Percentiles rank a stretch among this genome's conserved stretches.
These are phyloP conservation scores for Amanita exitialis DNA, from an alignment of 768 basidiomycete species.

Conservation along the genomic window DNA sequence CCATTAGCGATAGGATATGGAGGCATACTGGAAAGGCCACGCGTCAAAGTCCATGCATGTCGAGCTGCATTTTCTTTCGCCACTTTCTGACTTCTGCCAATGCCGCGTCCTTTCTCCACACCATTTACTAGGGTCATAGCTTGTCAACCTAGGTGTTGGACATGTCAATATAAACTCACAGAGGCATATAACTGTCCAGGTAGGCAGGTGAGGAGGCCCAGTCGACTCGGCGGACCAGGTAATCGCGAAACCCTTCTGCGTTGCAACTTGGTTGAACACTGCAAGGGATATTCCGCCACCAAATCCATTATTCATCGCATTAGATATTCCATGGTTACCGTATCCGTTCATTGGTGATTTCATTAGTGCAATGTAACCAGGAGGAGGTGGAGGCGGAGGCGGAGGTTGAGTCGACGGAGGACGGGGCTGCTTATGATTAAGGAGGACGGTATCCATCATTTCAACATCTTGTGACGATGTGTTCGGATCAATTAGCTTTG, in stretches of 20 bases:
- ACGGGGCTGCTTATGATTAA: slow-evolving; percentile 3
- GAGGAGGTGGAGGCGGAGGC: slow-evolving; percentile 14
- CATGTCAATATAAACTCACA: slow-evolving; percentile 24
- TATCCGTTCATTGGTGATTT: no score
- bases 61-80: slow-evolving; percentile 64
- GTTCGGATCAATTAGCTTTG: slow-evolving; percentile 42
- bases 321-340: no score
- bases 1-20: background rate
- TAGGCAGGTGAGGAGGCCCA: slow-evolving; percentile 46
- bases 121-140: slow-evolving; percentile 33
- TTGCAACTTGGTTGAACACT: slow-evolving; percentile 42
- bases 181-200: slow-evolving; percentile 44
- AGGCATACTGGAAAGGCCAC: slow-evolving; percentile 1
- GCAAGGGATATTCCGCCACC: slow-evolving; percentile 27
- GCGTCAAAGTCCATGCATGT: slow-evolving; percentile 29
- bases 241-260: slow-evolving; percentile 32
- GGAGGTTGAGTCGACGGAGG: slow-evolving; percentile 12
- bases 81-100: slow-evolving; percentile 50
- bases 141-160: background rate
- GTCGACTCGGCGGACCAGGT: slow-evolving; percentile 35
- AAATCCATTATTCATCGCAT: slow-evolving; percentile 12
- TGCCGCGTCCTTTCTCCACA: slow-evolving; percentile 36
- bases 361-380: slow-evolving; percentile 18
- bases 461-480: slow-evolving; percentile 9
- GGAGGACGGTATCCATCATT: slow-evolving; percentile 3